Percentiles rank a stretch among this genome's conserved stretches.
Conservation (phyloP, 73 alveolate species). For the Symbiodinium natans region DNA sequence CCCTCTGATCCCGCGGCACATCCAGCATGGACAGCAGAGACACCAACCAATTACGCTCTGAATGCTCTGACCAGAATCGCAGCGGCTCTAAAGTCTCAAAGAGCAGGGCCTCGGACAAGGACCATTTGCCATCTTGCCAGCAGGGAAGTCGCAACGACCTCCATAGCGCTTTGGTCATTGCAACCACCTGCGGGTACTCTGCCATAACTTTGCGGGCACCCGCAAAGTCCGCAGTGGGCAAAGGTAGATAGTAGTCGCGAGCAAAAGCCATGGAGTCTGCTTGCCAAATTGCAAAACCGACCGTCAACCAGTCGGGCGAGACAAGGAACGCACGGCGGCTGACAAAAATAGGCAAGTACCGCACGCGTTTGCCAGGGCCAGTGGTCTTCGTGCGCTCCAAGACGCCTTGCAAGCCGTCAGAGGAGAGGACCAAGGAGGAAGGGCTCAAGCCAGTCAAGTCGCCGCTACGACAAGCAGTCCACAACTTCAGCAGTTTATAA, state of each 20-base stretch:
- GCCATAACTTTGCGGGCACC: neutral
- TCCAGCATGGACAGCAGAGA: neutral
- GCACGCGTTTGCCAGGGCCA: conserved; percentile 19
- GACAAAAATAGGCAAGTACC: conserved; percentile 19
- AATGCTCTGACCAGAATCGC: conserved; percentile 28
- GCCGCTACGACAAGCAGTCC: neutral
- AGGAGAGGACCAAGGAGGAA: neutral
- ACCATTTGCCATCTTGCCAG: neutral
- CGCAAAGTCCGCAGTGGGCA: neutral
- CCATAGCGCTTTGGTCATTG: neutral
- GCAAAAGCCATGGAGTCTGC: neutral
- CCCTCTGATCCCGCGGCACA: neutral
- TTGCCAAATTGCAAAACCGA: neutral
- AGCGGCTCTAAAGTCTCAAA: neutral
- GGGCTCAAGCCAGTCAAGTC: conserved; percentile 13
- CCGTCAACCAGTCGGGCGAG: neutral
- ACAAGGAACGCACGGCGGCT: neutral
- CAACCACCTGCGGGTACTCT: neutral
- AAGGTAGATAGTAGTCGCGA: neutral
- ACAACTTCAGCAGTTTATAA: conserved; percentile 25
- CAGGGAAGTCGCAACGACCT: neutral
- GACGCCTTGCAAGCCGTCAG: neutral
- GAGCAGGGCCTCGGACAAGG: neutral
- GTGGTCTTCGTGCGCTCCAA: conserved; percentile 39
- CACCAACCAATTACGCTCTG: conserved; percentile 22